Evolutionary conservation across 495 filamentous ascomycete species (phyloP), one percentile per base, ranked within the genome.

Genomic region (Penicillium fimorum): DNA sequence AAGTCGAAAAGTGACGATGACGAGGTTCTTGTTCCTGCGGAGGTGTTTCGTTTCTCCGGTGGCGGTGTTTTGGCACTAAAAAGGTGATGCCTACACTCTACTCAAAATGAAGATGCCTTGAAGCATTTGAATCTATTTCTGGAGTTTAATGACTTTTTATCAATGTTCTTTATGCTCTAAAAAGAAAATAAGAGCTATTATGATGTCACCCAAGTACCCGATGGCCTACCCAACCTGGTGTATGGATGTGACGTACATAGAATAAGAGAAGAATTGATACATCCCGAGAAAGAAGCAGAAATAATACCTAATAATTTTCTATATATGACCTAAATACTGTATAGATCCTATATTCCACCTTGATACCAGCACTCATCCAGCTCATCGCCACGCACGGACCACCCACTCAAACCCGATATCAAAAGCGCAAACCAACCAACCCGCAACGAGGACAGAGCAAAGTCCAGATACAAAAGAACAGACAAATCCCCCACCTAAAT

Each of bases 41-140:
- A 67, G 64, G 55, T 60, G 50, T 62, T 64, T 64, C 56, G 64
- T 62, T 67, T 67, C 64, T 67, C 64, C 64, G 62, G 41, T 25
- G 32, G 52, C 52, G 52, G 52, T 45, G 41, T 40, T 40, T 37
- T 10, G 40, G 18, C 41, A 38, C 52, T 22, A 20, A 37, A 38
- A 17, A 11, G 12, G 10, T 47, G 52, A 44, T 44, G 40, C 40
- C 40, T 24, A 17, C 40, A 6, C 29, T 13, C 41, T 44, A 30
- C 38, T 22, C 11, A 17, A 2, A 40, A 41, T 25, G 35, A 38
- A n/a, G 20, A 48, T 37, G 47, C 47, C 47, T 37, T 13, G 10
- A 24, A 24, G 0, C 27, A 29, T 7, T 38, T 38, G n/a, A 33
- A 48, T 2, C 6, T 22, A 48, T 22, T 22, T 18, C n/a, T 7